Conservation (phyloP, 768 basidiomycete genomes). For the Lactarius tabidus region DNA sequence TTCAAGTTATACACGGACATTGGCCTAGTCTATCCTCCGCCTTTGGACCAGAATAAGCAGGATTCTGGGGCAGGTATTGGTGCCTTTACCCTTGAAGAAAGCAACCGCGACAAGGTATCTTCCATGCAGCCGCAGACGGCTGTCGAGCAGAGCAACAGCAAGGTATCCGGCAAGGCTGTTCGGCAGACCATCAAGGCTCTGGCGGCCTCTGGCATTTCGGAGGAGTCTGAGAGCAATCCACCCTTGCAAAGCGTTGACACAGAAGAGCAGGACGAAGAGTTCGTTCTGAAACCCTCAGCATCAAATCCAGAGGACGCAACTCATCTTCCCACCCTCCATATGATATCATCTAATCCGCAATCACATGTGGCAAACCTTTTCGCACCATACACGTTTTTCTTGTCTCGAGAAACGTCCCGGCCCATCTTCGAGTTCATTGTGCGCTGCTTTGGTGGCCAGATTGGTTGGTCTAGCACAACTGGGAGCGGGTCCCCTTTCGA, state of each 20-base stretch:
- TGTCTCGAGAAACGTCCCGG: slow-evolving; percentile 90
- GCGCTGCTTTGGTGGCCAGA: slow-evolving; percentile 85
- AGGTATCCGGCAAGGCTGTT: slow-evolving; percentile 56
- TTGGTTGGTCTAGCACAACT: slow-evolving; percentile 83
- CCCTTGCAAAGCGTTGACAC: slow-evolving; percentile 27
- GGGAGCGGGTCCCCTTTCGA: slow-evolving; percentile 78
- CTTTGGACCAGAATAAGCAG: slow-evolving; percentile 76
- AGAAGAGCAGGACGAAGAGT: slow-evolving; percentile 54
- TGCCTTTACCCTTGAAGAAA: slow-evolving; percentile 72
- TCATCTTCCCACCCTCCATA: slow-evolving; percentile 64
- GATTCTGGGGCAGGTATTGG: slow-evolving; percentile 85
- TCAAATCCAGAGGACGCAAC: slow-evolving; percentile 43
- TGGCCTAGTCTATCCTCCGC: slow-evolving; percentile 93
- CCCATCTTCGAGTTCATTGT: slow-evolving; percentile 92
- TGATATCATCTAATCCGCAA: slow-evolving; percentile 56
- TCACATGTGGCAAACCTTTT: slow-evolving; percentile 64
- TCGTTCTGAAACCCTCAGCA: slow-evolving; percentile 56
- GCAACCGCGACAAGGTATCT: slow-evolving; percentile 30
- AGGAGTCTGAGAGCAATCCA: slow-evolving; percentile 32
- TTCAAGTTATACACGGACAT: slow-evolving; percentile 98
- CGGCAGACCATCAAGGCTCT: slow-evolving; percentile 61
- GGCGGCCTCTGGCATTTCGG: slow-evolving; percentile 30
- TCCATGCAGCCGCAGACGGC: slow-evolving; percentile 23
- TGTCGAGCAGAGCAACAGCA: slow-evolving; percentile 38
- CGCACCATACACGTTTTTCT: slow-evolving; percentile 82